Conservation (phyloP, 148 eudicot species). For the Nyssa sinensis region DNA sequence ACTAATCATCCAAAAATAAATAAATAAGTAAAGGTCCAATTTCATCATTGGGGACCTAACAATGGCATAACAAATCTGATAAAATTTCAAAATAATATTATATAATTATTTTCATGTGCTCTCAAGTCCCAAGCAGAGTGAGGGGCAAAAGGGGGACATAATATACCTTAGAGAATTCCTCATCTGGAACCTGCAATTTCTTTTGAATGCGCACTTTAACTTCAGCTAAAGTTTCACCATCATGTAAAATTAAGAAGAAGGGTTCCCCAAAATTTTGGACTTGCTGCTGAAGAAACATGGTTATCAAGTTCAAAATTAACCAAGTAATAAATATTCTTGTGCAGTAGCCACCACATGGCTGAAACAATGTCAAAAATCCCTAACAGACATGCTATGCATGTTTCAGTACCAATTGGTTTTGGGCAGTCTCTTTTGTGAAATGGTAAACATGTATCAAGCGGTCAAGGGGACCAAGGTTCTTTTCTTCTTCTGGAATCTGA, state of each 20-base stretch:
- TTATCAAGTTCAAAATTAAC: neutral
- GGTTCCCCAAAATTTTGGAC: slow-evolving; percentile 93
- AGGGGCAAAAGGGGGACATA: neutral
- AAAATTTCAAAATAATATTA: neutral
- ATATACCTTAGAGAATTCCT: slow-evolving; percentile 81
- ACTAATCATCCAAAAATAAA: slow-evolving; percentile 46
- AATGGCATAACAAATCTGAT: neutral
- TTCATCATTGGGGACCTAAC: no score
- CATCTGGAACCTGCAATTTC: slow-evolving; percentile 76
- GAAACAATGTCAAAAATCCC: neutral
- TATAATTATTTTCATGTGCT: neutral
- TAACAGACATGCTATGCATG: neutral
- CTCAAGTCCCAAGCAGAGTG: neutral
- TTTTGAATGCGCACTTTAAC: slow-evolving; percentile 73
- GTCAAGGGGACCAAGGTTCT: slow-evolving; percentile 67
- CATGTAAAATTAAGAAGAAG: slow-evolving; percentile 72
- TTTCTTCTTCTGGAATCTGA: slow-evolving; percentile 93
- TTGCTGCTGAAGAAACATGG: slow-evolving; percentile 38
- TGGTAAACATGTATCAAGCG: slow-evolving; percentile 92
- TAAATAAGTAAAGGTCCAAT: neutral
- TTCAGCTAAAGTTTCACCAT: slow-evolving; percentile 82
- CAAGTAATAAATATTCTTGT: neutral
- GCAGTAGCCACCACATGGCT: neutral
- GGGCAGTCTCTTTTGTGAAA: slow-evolving; percentile 68
- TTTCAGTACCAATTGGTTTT: slow-evolving; percentile 63